phyloP scores from a whole-genome alignment of 108 stramenopile species.

The Parmales sp. region DNA sequence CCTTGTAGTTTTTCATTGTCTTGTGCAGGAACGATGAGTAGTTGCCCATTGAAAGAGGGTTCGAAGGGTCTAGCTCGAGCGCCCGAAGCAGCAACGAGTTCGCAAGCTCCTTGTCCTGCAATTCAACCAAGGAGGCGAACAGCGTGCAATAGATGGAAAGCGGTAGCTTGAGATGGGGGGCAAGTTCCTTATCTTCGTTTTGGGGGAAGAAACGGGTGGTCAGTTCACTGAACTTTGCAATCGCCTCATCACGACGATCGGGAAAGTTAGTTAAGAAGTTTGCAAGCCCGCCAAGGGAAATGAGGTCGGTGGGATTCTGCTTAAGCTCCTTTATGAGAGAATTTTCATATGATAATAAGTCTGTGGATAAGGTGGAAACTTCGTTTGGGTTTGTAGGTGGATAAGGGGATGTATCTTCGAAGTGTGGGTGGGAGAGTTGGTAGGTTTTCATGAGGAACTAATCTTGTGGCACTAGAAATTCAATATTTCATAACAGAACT shows the following conservation, averaged over 20 bases:
- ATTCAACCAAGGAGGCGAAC: not conserved
- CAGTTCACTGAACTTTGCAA: not conserved
- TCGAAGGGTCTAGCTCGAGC: not conserved
- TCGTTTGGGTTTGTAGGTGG: too few relatives aligned
- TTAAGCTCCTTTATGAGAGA: not conserved
- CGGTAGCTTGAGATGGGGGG: not conserved
- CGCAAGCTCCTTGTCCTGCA: not conserved
- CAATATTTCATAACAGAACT: too few relatives aligned
- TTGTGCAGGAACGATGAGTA: conserved; percentile 8
- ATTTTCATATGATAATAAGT: not conserved
- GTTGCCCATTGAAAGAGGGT: not conserved
- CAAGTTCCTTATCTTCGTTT: not conserved
- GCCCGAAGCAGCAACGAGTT: not conserved
- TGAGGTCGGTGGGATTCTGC: not conserved
- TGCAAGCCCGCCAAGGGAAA: not conserved
- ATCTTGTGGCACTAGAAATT: too few relatives aligned
- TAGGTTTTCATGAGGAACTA: too few relatives aligned
- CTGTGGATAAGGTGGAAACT: not conserved
- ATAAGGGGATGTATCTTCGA: too few relatives aligned
- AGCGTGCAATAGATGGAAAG: not conserved
- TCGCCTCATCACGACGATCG: not conserved
- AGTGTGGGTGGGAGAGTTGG: too few relatives aligned
- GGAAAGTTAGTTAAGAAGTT: not conserved
- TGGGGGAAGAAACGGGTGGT: not conserved
- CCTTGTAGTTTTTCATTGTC: not conserved